Evolutionary conservation across 2,329 filamentous ascomycete species (phyloP).

Genomic region (Dothistroma pini): DNA sequence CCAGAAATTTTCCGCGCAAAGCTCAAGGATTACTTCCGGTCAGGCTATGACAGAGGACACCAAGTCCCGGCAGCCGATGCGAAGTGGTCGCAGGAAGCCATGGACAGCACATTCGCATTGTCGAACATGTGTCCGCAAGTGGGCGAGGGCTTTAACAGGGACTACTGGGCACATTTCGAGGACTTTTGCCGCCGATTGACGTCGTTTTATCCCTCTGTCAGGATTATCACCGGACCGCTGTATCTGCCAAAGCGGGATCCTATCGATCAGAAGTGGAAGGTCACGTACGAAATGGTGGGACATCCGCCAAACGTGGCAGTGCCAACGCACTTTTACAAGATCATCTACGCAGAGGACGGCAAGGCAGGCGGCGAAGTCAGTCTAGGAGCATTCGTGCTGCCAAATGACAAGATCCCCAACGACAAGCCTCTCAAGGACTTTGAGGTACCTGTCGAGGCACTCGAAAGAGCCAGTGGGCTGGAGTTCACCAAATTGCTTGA

Average conservation of each 20-base stretch:
- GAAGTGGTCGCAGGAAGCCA: slow-evolving; percentile 90
- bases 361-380: slow-evolving; percentile 67
- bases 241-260: slow-evolving; percentile 84
- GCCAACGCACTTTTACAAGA: slow-evolving; percentile 98
- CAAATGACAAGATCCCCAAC: slow-evolving; percentile 85
- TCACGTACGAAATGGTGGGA: slow-evolving; percentile 93
- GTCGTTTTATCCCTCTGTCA: slow-evolving; percentile 73
- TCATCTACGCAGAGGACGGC: slow-evolving; percentile 92
- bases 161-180: slow-evolving; percentile 99
- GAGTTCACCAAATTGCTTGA: slow-evolving; percentile 85
- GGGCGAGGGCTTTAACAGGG: slow-evolving; percentile 95
- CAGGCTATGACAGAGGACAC: slow-evolving; percentile 92
- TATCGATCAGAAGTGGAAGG: slow-evolving; percentile 87
- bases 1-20: slow-evolving; percentile 84
- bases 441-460: slow-evolving; percentile 87
- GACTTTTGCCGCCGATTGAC: slow-evolving; percentile 91
- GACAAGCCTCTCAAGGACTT: slow-evolving; percentile 84
- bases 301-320: slow-evolving; percentile 91
- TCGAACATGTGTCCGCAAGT: slow-evolving; percentile 99
- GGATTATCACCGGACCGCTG: slow-evolving; percentile 88
- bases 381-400: slow-evolving; percentile 89
- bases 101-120: slow-evolving; percentile 92
- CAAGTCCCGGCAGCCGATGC: slow-evolving; percentile 95
- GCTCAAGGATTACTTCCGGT: slow-evolving; percentile 90
- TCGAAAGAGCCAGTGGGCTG: slow-evolving; percentile 87